phyloP scores from a whole-genome alignment of 163 green algal species.

The Volvox carteri region DNA sequence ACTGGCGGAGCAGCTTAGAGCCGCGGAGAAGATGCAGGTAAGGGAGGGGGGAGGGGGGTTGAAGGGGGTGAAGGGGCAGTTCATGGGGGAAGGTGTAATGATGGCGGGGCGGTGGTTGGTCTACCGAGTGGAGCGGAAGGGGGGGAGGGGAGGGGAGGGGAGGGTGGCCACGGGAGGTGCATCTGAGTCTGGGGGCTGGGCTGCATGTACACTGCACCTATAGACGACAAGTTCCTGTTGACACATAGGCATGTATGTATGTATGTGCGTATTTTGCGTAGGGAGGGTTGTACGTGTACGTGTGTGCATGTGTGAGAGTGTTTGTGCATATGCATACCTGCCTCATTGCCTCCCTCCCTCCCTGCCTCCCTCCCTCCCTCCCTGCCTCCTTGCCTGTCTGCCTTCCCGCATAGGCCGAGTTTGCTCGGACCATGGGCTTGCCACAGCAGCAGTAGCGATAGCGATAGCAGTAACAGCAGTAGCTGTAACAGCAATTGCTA shows the following conservation, averaged over 20 bases:
- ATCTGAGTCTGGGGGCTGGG: neutral
- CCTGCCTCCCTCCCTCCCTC: neutral
- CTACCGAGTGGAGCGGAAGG: neutral
- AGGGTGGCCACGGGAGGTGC: neutral
- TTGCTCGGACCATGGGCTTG: conserved; percentile 43
- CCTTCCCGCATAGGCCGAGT: conserved; percentile 25
- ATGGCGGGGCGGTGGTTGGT: too few relatives aligned
- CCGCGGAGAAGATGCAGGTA: conserved; percentile 57
- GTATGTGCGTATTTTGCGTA: neutral
- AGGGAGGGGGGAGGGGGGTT: neutral
- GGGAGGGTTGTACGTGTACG: neutral
- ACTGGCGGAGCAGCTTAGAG: conserved; percentile 61
- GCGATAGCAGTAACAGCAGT: neutral
- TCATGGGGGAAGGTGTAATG: neutral
- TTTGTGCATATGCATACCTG: neutral
- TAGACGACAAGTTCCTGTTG: neutral
- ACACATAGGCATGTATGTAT: neutral
- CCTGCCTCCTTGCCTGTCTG: neutral
- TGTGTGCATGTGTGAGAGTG: neutral
- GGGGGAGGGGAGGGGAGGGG: neutral
- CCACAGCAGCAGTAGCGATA: conserved; percentile 20
- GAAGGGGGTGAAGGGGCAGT: neutral
- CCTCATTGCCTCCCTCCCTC: neutral
- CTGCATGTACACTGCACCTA: neutral
- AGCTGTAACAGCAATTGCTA: neutral